These are phyloP conservation scores for Botrytis squamosa DNA, from an alignment of 2,329 filamentous ascomycete species.

Conservation along the genomic window DNA sequence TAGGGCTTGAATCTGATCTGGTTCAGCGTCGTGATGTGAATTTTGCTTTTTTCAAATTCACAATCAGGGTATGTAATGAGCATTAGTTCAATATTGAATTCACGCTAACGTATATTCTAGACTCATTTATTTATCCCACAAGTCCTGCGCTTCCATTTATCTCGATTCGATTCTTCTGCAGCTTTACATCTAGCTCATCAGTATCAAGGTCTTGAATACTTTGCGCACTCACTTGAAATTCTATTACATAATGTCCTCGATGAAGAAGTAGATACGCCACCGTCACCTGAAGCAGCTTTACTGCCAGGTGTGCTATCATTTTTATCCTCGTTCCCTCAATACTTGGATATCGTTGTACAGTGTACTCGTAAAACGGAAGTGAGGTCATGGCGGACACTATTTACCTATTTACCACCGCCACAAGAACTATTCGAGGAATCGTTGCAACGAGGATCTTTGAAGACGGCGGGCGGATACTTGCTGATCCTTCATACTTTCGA, in stretches of 20 bases:
- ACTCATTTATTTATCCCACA: conserved; percentile 93
- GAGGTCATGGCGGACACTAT: conserved; percentile 90
- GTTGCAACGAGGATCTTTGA: conserved; percentile 77
- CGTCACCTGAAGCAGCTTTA: conserved; percentile 61
- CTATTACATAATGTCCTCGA: conserved; percentile 91
- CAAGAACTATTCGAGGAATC: conserved; percentile 93
- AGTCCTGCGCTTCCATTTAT: conserved; percentile 75
- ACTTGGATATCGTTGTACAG: conserved; percentile 92
- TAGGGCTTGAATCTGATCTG: conserved; percentile 89
- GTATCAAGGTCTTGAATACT: conserved; percentile 86
- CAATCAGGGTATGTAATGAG: conserved; percentile 69
- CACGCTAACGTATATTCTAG: conserved; percentile 45
- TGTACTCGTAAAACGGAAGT: conserved; percentile 97
- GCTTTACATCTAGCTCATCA: conserved; percentile 80
- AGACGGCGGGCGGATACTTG: conserved; percentile 95
- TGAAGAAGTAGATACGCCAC: conserved; percentile 80
- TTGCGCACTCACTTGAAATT: conserved; percentile 88
- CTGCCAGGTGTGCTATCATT: conserved; percentile 63
- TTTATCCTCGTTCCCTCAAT: conserved; percentile 73
- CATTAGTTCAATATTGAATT: neutral
- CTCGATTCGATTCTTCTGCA: conserved; percentile 71
- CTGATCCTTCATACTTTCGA: conserved; percentile 85
- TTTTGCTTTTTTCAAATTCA: conserved; percentile 87
- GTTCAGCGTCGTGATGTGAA: conserved; percentile 89
- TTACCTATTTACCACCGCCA: conserved; percentile 85